Conservation (phyloP, 139 green algal species). For the Volvox reticuliferus region DNA sequence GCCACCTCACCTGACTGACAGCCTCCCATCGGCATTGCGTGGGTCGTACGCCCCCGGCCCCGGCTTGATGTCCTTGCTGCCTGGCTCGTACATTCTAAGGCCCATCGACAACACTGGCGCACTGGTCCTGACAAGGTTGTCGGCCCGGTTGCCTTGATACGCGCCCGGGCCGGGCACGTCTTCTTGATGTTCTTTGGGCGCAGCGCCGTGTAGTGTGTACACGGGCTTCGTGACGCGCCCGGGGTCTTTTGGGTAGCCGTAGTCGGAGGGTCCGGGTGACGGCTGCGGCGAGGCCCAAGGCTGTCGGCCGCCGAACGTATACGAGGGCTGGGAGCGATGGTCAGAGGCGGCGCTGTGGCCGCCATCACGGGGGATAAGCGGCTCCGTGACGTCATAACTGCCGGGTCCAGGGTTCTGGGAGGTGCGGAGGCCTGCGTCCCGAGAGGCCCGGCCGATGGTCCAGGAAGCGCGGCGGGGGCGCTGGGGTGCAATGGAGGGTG, state of each 20-base stretch:
- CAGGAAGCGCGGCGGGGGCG: constrained; percentile 5
- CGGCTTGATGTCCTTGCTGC: not conserved
- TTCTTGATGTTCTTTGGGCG: not conserved
- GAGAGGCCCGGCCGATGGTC: constrained; percentile 23
- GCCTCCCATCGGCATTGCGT: not conserved
- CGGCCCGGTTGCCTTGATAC: not conserved
- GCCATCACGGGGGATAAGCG: constrained; percentile 1
- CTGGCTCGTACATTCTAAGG: not conserved
- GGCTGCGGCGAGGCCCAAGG: not conserved
- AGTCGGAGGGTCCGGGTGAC: constrained; percentile 20
- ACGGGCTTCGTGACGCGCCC: not conserved
- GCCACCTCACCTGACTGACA: constrained; percentile 9
- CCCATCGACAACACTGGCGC: not conserved
- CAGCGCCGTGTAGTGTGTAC: constrained; percentile 5
- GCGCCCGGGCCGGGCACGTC: constrained; percentile 34
- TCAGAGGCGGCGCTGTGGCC: not conserved
- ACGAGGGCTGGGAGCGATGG: constrained; percentile 1
- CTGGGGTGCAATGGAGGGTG: not conserved
- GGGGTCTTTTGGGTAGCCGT: constrained; percentile 8
- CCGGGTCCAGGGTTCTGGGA: not conserved
- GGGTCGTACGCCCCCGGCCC: constrained; percentile 25
- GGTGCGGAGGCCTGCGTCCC: not conserved
- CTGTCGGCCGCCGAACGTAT: not conserved
- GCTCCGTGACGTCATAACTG: not conserved
- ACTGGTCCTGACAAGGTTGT: not conserved